Conservation (phyloP, 495 filamentous ascomycete species). For the Barbatosphaeria neglecta region DNA sequence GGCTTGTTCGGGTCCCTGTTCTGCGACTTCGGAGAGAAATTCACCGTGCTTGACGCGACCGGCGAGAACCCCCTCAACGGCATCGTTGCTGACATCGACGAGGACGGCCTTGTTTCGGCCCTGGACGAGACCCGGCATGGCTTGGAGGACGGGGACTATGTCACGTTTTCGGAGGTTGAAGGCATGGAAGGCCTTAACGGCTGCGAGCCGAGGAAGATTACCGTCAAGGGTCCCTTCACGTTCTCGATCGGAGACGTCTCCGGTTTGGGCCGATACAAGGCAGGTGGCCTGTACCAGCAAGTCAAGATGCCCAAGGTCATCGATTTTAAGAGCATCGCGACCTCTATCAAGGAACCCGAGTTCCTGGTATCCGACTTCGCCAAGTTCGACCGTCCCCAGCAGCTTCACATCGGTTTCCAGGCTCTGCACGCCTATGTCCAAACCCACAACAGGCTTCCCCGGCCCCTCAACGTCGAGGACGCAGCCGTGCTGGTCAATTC, state of each 20-base stretch:
- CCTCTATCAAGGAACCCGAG: constrained; percentile 75
- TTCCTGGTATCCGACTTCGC: constrained; percentile 88
- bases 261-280: constrained; percentile 68
- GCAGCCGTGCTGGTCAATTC: constrained; percentile 64
- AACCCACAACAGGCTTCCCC: constrained; percentile 60
- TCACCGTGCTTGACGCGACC: constrained; percentile 77
- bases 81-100: constrained; percentile 81
- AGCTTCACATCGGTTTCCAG: constrained; percentile 88
- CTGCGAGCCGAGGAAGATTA: constrained; percentile 73
- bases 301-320: constrained; percentile 96
- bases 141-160: constrained; percentile 89
- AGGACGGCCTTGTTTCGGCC: constrained; percentile 83
- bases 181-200: constrained; percentile 87
- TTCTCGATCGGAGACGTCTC: constrained; percentile 95
- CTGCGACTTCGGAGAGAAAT: constrained; percentile 93
- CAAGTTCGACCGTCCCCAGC: constrained; percentile 87
- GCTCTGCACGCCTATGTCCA: constrained; percentile 76
- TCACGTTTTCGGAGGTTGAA: constrained; percentile 85
- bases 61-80: constrained; percentile 82
- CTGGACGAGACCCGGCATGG: constrained; percentile 94
- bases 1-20: constrained; percentile 94
- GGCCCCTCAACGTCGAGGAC: constrained; percentile 74
- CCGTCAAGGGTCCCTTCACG: constrained; percentile 90
- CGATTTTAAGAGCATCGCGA: constrained; percentile 69
- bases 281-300: constrained; percentile 82